phyloP scores from a whole-genome alignment of 2,329 filamentous ascomycete species.

The Botrytis pseudocinerea region DNA sequence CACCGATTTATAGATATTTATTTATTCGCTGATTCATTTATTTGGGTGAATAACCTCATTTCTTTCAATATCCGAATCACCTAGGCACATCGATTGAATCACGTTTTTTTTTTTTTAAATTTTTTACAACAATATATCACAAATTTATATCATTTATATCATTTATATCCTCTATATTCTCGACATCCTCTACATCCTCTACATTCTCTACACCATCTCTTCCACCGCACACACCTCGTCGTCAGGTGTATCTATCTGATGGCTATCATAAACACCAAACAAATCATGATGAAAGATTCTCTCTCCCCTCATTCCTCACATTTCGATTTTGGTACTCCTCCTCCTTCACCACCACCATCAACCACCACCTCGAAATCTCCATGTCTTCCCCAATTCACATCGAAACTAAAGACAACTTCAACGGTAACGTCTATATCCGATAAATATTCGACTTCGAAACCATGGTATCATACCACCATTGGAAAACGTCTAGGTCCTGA shows the following conservation, averaged over 20 bases:
- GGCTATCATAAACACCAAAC: neutral
- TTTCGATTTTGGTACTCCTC: constrained; percentile 11
- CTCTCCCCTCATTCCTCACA: neutral
- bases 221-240: neutral
- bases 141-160: neutral
- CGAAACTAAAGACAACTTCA: neutral
- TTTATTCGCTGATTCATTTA: neutral
- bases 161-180: neutral
- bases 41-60: neutral
- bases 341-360: neutral
- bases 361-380: neutral
- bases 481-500: constrained; percentile 11
- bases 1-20: neutral
- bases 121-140: neutral
- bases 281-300: neutral
- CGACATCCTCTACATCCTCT: neutral
- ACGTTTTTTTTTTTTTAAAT: too few species aligned
- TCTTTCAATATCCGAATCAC: neutral
- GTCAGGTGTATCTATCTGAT: neutral
- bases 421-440: neutral
- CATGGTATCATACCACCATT: constrained; percentile 15
- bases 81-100: neutral
- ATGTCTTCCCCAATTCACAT: neutral
- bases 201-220: neutral
- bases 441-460: constrained; percentile 18